Evolutionary conservation across 179 eudicot species (phyloP).

Genomic region (Sideroxylon spinosum): DNA sequence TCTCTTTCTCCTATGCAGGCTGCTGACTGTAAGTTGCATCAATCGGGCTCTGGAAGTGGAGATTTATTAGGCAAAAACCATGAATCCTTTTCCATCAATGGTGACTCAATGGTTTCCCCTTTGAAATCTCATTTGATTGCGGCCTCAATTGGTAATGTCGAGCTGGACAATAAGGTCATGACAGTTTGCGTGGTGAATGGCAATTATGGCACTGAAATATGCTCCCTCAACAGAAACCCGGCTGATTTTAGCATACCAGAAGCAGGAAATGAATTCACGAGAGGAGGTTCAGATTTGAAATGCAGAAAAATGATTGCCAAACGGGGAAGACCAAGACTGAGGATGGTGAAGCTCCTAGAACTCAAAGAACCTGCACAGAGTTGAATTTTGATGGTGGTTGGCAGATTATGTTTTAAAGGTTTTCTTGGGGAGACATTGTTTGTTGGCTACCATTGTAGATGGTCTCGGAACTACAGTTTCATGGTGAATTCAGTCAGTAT

Average conservation of each 20-base stretch:
- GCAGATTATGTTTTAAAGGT: background rate
- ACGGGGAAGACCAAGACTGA: slow-evolving; percentile 21
- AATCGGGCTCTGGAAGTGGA: slow-evolving; percentile 6
- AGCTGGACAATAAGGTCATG: background rate
- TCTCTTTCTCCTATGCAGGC: background rate
- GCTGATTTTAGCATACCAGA: slow-evolving; percentile 21
- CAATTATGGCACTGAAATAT: slow-evolving; percentile 7
- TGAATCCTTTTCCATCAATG: background rate
- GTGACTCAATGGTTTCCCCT: slow-evolving; percentile 6
- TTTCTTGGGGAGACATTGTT: background rate
- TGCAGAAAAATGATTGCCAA: background rate
- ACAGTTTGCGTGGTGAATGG: background rate
- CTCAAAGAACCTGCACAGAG: slow-evolving; percentile 13
- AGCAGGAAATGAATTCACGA: slow-evolving; percentile 13
- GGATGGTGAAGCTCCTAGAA: slow-evolving; percentile 13
- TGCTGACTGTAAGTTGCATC: background rate
- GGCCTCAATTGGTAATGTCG: background rate
- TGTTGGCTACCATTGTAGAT: background rate
- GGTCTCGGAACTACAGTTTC: too few relatives aligned
- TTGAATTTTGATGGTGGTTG: slow-evolving; percentile 2
- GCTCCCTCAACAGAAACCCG: slow-evolving; percentile 19
- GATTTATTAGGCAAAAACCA: slow-evolving; percentile 13
- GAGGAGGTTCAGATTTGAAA: background rate
- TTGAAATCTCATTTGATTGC: slow-evolving; percentile 3
- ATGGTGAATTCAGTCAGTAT: background rate